Base-by-base conservation (phyloP, 2,329 filamentous ascomycete species). In the Mariannaea elegans region DNA sequence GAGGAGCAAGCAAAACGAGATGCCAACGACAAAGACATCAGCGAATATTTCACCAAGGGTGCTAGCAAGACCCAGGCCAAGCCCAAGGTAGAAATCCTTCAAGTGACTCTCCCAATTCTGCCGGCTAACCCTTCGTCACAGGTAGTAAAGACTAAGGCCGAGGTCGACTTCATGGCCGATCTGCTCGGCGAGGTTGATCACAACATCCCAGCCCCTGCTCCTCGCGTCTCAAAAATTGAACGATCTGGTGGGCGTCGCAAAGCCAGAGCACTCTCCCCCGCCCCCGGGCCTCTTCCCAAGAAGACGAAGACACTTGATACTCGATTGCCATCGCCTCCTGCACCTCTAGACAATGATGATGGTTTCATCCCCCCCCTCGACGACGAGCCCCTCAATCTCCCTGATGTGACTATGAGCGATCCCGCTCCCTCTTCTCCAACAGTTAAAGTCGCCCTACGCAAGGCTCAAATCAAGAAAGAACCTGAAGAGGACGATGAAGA, bases 1-100 rank as follows among this genome's bases (percentile, higher is more conserved):
- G 92, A 97, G 67, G 93, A 97, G 59, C 88, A 91, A 65, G 89
- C 93, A 59, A 91, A 92, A 74, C 87, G 90, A 71, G 92, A 97
- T 69, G 93, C 92, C 75, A 92, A 93, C 66, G 93, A 96, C 76
- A 91, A 91, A 72, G 91, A 93, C 68, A 98, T 99, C 73, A 93
- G 90, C 77, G 94, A 96, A 71, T 99, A 96, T 78, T 98, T 99
- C 75, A 94, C 86, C 67, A 91, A 90, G 68, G 93, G 92, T 54
- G 85, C 87, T 31, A 81, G 82, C 60, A 84, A 84, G 65, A 77
- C 84, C 49, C 89, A 88, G 57, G 82, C 89, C 13, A 98, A 97
- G 74, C 84, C 90, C 16, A 98, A 97, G 85, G 93, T 94, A 77
- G 59, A 27, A 41, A 24, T 13, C 18, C n/a, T 10, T 13, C 16